phyloP scores from a whole-genome alignment of 805 yeast genomes.

The Sugiyamaella lignohabitans region DNA sequence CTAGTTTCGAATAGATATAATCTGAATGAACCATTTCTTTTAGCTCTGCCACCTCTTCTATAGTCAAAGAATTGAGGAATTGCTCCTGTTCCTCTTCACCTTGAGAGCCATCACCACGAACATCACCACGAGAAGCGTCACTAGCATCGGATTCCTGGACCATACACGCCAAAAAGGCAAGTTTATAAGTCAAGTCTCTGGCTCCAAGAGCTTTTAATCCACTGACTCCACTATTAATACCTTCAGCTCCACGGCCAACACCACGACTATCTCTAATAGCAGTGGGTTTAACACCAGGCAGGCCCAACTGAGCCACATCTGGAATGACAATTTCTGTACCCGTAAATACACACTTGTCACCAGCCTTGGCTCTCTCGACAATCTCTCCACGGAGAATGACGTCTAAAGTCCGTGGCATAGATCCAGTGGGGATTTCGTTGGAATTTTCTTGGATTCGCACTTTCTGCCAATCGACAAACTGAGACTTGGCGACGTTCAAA shows the following conservation, averaged over 20 bases:
- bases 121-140: constrained; percentile 31
- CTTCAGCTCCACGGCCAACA: constrained; percentile 52
- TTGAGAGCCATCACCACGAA: constrained; percentile 38
- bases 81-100: constrained; percentile 73
- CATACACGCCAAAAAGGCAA: constrained; percentile 89
- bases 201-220: constrained; percentile 90
- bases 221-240: constrained; percentile 75
- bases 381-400: constrained; percentile 88
- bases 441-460: constrained; percentile 94
- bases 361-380: constrained; percentile 95
- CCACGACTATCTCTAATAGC: constrained; percentile 62
- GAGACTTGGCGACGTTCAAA: constrained; percentile 72
- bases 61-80: constrained; percentile 69
- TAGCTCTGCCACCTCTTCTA: constrained; percentile 76
- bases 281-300: constrained; percentile 91
- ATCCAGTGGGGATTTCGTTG: constrained; percentile 95
- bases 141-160: constrained; percentile 55
- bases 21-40: constrained; percentile 87
- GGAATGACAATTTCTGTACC: constrained; percentile 95
- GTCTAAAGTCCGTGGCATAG: constrained; percentile 96
- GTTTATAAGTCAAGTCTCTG: constrained; percentile 83
- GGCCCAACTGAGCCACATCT: constrained; percentile 85
- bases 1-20: constrained; percentile 75
- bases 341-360: constrained; percentile 88
- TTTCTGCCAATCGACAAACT: constrained; percentile 93